Evolutionary conservation across 441 rosid species (phyloP).

Genomic region (Macaranga tanarius): DNA sequence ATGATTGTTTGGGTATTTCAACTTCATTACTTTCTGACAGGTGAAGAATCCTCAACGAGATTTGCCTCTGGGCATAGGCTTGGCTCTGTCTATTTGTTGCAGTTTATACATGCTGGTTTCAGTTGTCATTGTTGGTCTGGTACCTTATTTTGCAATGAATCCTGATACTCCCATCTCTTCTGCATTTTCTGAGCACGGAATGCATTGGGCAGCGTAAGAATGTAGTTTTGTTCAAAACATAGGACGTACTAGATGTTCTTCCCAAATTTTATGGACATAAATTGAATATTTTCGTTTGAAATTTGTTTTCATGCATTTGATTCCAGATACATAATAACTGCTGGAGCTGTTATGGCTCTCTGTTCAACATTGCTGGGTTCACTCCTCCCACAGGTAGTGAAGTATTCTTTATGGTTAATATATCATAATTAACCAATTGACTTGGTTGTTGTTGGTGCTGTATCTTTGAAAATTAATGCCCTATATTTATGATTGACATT

Average conservation of each 20-base stretch:
- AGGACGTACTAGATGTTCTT: slow-evolving; percentile 3
- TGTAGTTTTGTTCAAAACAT: slow-evolving; percentile 6
- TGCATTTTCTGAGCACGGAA: slow-evolving; percentile 81
- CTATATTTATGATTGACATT: background rate
- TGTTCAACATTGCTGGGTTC: slow-evolving; percentile 97
- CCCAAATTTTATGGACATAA: background rate
- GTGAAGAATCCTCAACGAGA: slow-evolving; percentile 96
- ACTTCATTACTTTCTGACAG: slow-evolving; percentile 41
- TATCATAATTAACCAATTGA: background rate
- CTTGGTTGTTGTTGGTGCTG: background rate
- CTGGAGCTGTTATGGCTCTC: slow-evolving; percentile 93
- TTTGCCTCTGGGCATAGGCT: slow-evolving; percentile 90
- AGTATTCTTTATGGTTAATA: background rate
- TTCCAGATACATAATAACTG: slow-evolving; percentile 73
- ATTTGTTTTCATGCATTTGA: slow-evolving; percentile 18
- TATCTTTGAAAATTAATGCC: background rate
- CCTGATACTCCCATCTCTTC: slow-evolving; percentile 98
- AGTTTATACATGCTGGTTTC: slow-evolving; percentile 91
- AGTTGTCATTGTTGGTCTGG: slow-evolving; percentile 83
- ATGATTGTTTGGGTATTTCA: slow-evolving; percentile 1
- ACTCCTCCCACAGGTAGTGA: slow-evolving; percentile 87
- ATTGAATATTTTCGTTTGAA: slow-evolving; percentile 1
- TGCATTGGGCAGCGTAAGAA: slow-evolving; percentile 98
- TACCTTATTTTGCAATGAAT: slow-evolving; percentile 91
- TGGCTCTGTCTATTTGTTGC: slow-evolving; percentile 80